Evolutionary conservation across 192 early-diverging fungal genomes (phyloP), one percentile per base, ranked within the genome.

Genomic region (Allomyces arbusculus): DNA sequence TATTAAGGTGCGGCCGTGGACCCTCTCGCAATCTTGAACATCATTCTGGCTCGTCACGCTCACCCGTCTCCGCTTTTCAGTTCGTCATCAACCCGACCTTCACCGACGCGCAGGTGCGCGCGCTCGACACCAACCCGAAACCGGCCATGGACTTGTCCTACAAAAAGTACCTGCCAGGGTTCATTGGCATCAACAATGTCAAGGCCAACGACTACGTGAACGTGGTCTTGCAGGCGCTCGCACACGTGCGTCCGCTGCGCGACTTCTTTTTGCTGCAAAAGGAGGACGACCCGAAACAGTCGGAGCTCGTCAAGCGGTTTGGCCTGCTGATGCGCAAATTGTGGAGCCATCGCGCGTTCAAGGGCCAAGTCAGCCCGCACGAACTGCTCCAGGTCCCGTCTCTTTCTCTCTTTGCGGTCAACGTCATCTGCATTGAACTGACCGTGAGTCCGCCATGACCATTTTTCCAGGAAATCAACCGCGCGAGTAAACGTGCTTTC

Each of bases 181-280:
- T 92, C 72, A 85, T 96, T 24, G 93, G 95, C 1, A 69, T 98
- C 40, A 96, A 96, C 69, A 94, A 91, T 66, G 84, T 96, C 67
- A 98, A 98, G 70, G 81, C 82, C 19, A 98, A 93, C 70, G 93
- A 95, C 70, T 94, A 91, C 74, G 84, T 95, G 61, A 98, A 95
- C 70, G 91, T 87, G 14, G 84, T 92, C 55, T 77, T 98, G 25
- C 92, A 96, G 72, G 83, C 87, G 1, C 72, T 98, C 19, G 83
- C 84, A 0, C 95, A 96, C 67, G 83, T 95, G 26, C 79, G 84
- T 50, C 89, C 86, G 25, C 72, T 98, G n/a, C 80, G 93, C 25
- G 79, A 98, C 73, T 81, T 79, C 64, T 84, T 95, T 67, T 81
- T 98, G 67, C 71, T 82, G 43, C 71, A 87, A 33, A 76, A 81